phyloP scores from a whole-genome alignment of 768 basidiomycete species.

The Mycena leptocephala region DNA sequence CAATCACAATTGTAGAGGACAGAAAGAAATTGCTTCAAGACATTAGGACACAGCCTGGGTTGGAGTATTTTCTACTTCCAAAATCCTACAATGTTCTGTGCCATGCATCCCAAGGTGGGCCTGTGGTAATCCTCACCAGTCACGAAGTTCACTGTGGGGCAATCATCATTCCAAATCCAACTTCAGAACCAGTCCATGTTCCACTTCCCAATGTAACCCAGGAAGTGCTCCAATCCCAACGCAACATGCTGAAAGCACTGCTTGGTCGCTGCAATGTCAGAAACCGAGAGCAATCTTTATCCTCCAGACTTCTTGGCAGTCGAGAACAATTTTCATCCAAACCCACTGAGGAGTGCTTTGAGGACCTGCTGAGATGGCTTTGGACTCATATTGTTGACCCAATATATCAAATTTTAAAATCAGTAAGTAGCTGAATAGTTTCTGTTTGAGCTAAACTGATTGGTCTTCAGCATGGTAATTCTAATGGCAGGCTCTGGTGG shows the following conservation, averaged over 20 bases:
- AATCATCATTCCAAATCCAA: no score
- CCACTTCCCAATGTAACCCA: no score
- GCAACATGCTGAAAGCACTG: conserved; percentile 12
- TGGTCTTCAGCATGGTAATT: neutral
- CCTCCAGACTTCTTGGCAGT: neutral
- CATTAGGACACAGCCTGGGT: conserved; percentile 29
- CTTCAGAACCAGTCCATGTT: no score
- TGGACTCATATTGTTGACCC: conserved; percentile 22
- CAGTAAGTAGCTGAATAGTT: conserved; percentile 4
- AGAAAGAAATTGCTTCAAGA: conserved; percentile 4
- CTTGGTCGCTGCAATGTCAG: neutral
- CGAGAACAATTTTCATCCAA: neutral
- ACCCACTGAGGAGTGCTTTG: conserved; percentile 6
- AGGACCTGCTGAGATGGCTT: conserved; percentile 26
- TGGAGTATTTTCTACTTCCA: conserved; percentile 33
- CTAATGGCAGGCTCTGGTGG: neutral
- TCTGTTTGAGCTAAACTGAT: neutral
- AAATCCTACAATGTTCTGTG: no score
- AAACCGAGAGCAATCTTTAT: neutral
- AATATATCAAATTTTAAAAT: conserved; percentile 24
- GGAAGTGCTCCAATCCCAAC: neutral
- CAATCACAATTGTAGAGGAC: neutral
- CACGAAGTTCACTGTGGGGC: no score
- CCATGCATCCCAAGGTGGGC: no score
- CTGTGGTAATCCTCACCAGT: no score